Evolutionary conservation across 192 early-diverging fungal species (phyloP).

Genomic region (Chytriomyces sp.): DNA sequence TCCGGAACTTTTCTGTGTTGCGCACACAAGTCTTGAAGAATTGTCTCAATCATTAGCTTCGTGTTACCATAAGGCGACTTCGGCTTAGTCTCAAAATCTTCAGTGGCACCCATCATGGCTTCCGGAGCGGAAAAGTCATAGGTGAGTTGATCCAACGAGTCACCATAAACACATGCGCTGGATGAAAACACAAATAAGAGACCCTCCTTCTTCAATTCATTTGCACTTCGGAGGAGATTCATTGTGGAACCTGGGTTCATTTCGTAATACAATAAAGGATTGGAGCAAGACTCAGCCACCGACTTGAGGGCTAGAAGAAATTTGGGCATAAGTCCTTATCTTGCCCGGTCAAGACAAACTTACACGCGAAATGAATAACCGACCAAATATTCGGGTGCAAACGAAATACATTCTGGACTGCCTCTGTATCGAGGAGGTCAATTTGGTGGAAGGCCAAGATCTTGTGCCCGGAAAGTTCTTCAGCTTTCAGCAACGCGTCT

Average conservation of each 20-base stretch:
- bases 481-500: not conserved
- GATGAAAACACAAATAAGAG: constrained; percentile 82
- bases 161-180: constrained; percentile 80
- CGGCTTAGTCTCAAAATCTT: constrained; percentile 71
- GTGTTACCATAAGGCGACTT: constrained; percentile 77
- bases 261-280: constrained; percentile 79
- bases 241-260: constrained; percentile 80
- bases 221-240: constrained; percentile 63
- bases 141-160: constrained; percentile 32
- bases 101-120: constrained; percentile 64
- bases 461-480: constrained; percentile 6
- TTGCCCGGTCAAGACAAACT: not conserved
- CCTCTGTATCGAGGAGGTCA: constrained; percentile 64
- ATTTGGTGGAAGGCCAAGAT: constrained; percentile 68
- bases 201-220: constrained; percentile 51
- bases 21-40: constrained; percentile 49
- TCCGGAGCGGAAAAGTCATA: constrained; percentile 36
- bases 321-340: not conserved
- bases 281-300: constrained; percentile 73
- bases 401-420: constrained; percentile 64
- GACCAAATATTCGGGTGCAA: constrained; percentile 27
- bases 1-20: not conserved
- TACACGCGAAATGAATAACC: constrained; percentile 28
- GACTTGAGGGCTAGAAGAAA: constrained; percentile 54
- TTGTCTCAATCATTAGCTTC: constrained; percentile 80